phyloP scores from a whole-genome alignment of 2,329 filamentous ascomycete genomes.

The Ceratocystis variospora region DNA sequence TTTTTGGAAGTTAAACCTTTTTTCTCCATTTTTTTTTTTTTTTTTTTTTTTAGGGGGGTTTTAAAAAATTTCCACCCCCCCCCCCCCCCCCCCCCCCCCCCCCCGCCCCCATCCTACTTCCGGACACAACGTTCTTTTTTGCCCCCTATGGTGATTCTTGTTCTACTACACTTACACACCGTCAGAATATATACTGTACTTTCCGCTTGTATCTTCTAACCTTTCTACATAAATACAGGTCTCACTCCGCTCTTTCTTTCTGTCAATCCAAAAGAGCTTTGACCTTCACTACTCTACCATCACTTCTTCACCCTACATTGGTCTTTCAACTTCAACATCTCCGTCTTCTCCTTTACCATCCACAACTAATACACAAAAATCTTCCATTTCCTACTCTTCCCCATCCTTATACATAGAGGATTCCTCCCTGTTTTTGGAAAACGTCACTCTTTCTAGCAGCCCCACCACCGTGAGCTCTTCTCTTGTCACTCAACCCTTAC shows the following conservation, averaged over 20 bases:
- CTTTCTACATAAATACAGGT: slow-evolving; percentile 1
- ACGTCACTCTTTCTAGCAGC: slow-evolving; percentile 2
- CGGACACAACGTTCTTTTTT: neutral
- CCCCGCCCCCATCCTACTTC: no score
- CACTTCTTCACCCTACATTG: neutral
- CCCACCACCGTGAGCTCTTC: neutral
- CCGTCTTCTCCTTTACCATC: slow-evolving; percentile 11
- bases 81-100: no score
- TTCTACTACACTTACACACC: neutral
- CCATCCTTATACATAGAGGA: neutral
- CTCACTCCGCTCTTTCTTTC: slow-evolving; percentile 13
- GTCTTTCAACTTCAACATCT: neutral
- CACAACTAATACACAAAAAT: neutral
- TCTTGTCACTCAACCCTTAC: neutral
- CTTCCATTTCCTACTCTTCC: slow-evolving; percentile 14
- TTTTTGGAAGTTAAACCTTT: no score
- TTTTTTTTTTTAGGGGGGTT: no score
- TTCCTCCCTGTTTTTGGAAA: neutral
- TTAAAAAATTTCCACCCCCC: no score
- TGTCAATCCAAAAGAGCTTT: slow-evolving; percentile 8
- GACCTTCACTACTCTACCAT: neutral
- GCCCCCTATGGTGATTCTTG: neutral
- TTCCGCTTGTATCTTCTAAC: slow-evolving; percentile 1
- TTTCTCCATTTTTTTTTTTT: no score
- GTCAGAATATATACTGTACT: neutral